A percentile compares a stretch with the other conserved stretches of the same genome.
phyloP scores from a whole-genome alignment of 306 rosid species.

The Clitoria ternatea region DNA sequence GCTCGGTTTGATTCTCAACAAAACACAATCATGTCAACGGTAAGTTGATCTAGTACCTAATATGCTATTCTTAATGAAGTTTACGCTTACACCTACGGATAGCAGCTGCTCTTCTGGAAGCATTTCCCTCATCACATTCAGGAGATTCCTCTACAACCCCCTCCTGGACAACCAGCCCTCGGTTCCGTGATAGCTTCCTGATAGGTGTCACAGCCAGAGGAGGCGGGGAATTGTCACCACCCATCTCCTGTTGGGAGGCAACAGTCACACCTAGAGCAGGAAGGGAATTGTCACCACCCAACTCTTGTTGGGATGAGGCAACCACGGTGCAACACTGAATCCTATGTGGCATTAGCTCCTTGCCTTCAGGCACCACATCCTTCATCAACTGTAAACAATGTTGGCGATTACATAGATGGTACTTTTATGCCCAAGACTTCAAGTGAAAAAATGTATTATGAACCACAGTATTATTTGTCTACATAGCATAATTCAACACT shows the following conservation, averaged over 20 bases:
- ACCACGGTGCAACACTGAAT: not conserved
- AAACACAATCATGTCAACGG: not conserved
- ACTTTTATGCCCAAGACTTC: not conserved
- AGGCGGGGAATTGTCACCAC: conserved; percentile 21
- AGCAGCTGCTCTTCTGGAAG: conserved; percentile 31
- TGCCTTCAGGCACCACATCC: conserved; percentile 52
- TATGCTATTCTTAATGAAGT: conserved; percentile 19
- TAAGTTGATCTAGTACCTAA: not conserved
- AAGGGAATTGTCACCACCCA: conserved; percentile 17
- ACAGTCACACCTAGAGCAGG: conserved; percentile 32
- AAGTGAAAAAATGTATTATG: not conserved
- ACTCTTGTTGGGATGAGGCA: conserved; percentile 26
- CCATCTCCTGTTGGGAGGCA: conserved; percentile 23
- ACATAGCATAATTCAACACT: not conserved
- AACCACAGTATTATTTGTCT: not conserved
- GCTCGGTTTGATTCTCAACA: not conserved
- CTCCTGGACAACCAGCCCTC: conserved; percentile 53
- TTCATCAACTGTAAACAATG: conserved; percentile 54
- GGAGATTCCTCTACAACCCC: conserved; percentile 58
- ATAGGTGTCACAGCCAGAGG: conserved; percentile 48
- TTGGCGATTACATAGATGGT: not conserved
- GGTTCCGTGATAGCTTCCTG: conserved; percentile 57
- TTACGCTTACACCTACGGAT: conserved; percentile 50
- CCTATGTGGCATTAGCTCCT: conserved; percentile 75
- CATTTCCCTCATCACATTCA: conserved; percentile 25